These are phyloP conservation scores for Leishmania gerbilli DNA, from an alignment of 208 protist species.

Conservation along the genomic window DNA sequence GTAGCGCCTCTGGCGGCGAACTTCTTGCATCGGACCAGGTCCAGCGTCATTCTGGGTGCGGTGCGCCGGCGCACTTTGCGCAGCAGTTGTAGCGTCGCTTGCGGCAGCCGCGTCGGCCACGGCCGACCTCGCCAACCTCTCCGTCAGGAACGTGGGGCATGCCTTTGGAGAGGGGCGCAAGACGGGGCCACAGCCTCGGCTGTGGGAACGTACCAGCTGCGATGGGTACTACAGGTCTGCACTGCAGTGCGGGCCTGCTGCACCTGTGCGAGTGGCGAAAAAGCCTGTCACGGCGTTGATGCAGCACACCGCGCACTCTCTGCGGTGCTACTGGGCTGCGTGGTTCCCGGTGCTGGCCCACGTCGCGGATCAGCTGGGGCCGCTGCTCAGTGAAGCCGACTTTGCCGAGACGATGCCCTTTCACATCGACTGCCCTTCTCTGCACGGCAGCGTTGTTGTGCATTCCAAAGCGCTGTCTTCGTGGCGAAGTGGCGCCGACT, in stretches of 20 bases:
- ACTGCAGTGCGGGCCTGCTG: constrained; percentile 6
- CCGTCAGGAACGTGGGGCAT: constrained; percentile 28
- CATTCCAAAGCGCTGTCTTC: neutral
- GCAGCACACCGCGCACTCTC: constrained; percentile 5
- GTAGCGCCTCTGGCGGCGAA: constrained; percentile 26
- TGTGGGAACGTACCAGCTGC: constrained; percentile 9
- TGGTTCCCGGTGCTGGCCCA: constrained; percentile 19
- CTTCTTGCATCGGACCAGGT: constrained; percentile 25
- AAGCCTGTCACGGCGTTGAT: constrained; percentile 12
- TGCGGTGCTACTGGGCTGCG: constrained; percentile 22
- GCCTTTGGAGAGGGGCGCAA: constrained; percentile 22
- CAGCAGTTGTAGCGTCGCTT: neutral
- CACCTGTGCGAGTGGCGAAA: too few species aligned
- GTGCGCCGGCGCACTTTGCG: constrained; percentile 44
- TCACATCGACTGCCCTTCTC: neutral
- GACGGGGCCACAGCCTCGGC: constrained; percentile 5
- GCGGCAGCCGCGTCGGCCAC: neutral
- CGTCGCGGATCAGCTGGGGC: constrained; percentile 10
- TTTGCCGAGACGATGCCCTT: constrained; percentile 20
- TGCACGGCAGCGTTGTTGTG: neutral
- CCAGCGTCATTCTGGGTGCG: constrained; percentile 32
- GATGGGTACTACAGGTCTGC: constrained; percentile 10
- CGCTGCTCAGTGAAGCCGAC: constrained; percentile 21
- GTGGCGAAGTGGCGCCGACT: constrained; percentile 1
- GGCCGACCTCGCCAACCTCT: constrained; percentile 15